Evolutionary conservation across 768 basidiomycete genomes (phyloP).

Genomic region (Kwoniella sp.): DNA sequence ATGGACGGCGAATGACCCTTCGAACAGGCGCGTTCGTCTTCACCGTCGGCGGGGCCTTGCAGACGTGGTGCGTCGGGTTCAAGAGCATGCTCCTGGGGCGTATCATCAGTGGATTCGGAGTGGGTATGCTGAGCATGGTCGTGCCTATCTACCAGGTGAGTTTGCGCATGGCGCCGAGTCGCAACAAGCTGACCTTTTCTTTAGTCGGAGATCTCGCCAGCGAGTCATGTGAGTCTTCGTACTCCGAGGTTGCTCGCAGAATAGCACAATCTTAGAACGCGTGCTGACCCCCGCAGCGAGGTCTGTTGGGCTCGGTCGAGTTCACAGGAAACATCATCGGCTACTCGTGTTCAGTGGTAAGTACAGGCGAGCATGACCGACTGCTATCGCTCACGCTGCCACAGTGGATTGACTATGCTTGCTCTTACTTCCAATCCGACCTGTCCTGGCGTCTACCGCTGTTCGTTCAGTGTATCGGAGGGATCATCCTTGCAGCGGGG

Average conservation of each 20-base stretch:
- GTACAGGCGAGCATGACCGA: conserved; percentile 42
- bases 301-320: conserved; percentile 88
- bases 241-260: too few species aligned
- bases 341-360: conserved; percentile 81
- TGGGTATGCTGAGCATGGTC: conserved; percentile 78
- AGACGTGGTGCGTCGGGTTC: conserved; percentile 73
- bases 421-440: conserved; percentile 79
- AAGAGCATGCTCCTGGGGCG: conserved; percentile 76
- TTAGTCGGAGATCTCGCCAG: conserved; percentile 91
- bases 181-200: conserved; percentile 5
- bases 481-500: conserved; percentile 69
- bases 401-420: conserved; percentile 85
- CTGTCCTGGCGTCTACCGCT: conserved; percentile 88
- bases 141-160: conserved; percentile 37
- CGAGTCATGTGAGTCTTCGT: conserved; percentile 65
- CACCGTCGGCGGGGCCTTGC: conserved; percentile 77
- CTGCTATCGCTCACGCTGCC: background rate
- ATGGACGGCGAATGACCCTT: conserved; percentile 80
- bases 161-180: too few species aligned
- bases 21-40: conserved; percentile 79
- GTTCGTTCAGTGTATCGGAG: conserved; percentile 81
- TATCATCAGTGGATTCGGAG: conserved; percentile 79
- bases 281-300: conserved; percentile 57
- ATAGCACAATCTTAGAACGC: background rate
- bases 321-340: conserved; percentile 90